Conservation (phyloP, 225 moss, liverwort and hornwort genomes). For the Straminergon stramineum region DNA sequence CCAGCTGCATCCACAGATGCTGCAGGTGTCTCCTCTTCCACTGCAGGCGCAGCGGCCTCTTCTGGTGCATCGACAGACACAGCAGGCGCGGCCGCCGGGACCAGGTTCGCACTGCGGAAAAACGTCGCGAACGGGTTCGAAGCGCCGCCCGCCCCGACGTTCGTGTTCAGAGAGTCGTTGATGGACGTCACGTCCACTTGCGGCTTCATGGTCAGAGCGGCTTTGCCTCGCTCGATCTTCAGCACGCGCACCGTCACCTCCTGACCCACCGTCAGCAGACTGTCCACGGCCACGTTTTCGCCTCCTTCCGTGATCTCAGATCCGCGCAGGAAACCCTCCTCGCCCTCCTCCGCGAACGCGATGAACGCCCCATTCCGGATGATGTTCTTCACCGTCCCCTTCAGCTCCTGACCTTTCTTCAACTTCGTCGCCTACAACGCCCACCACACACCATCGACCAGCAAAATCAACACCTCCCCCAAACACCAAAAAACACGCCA, state of each 20-base stretch:
- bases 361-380: constrained; percentile 79
- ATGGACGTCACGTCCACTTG: constrained; percentile 73
- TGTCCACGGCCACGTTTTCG: constrained; percentile 77
- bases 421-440: constrained; percentile 48
- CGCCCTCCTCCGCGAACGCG: constrained; percentile 40
- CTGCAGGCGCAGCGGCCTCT: not conserved
- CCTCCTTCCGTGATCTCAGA: constrained; percentile 75
- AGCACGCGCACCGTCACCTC: constrained; percentile 77
- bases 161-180: constrained; percentile 66
- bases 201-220: constrained; percentile 72
- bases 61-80: not conserved
- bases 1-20: not conserved
- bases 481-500: not conserved
- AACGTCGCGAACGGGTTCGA: constrained; percentile 82
- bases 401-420: constrained; percentile 69
- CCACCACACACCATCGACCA: not conserved
- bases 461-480: not conserved
- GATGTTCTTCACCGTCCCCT: constrained; percentile 90
- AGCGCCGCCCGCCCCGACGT: constrained; percentile 38
- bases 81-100: not conserved
- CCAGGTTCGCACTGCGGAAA: constrained; percentile 70
- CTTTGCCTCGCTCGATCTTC: constrained; percentile 76
- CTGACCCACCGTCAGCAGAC: constrained; percentile 65
- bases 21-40: not conserved
- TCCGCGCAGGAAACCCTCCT: constrained; percentile 81